Percentiles rank a stretch among this genome's conserved stretches.
phyloP scores from a whole-genome alignment of 345 rosid genomes.

The Eucalyptus viminalis region DNA sequence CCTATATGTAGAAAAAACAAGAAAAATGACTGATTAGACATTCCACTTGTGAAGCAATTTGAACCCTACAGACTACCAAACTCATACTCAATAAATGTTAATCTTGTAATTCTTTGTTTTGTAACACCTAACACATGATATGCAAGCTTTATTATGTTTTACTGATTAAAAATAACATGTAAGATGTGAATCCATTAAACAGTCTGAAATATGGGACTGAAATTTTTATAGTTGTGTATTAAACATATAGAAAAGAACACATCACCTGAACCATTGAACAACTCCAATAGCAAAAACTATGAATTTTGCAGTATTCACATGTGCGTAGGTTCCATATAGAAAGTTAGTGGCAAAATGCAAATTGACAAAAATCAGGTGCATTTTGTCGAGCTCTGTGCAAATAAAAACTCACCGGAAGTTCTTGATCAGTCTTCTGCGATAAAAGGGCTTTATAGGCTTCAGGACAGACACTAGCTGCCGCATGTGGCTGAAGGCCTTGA shows the following conservation, averaged over 20 bases:
- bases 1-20: slow-evolving; percentile 24
- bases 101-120: not conserved
- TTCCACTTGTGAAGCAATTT: not conserved
- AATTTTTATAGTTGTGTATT: not conserved
- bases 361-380: not conserved
- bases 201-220: not conserved
- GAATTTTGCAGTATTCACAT: not conserved
- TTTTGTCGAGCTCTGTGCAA: not conserved
- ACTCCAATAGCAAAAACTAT: not conserved
- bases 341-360: not conserved
- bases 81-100: not conserved
- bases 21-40: not conserved
- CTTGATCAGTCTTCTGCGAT: slow-evolving; percentile 41
- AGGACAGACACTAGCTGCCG: not conserved
- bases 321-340: not conserved
- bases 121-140: not conserved
- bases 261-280: not conserved
- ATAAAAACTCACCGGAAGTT: slow-evolving; percentile 53
- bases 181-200: not conserved
- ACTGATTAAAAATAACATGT: not conserved
- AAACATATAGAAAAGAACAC: not conserved
- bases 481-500: not conserved
- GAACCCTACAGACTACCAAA: not conserved
- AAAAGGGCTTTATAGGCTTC: slow-evolving; percentile 49
- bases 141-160: not conserved